phyloP scores from a whole-genome alignment of 306 rosid species.

The Quercus bicolor region DNA sequence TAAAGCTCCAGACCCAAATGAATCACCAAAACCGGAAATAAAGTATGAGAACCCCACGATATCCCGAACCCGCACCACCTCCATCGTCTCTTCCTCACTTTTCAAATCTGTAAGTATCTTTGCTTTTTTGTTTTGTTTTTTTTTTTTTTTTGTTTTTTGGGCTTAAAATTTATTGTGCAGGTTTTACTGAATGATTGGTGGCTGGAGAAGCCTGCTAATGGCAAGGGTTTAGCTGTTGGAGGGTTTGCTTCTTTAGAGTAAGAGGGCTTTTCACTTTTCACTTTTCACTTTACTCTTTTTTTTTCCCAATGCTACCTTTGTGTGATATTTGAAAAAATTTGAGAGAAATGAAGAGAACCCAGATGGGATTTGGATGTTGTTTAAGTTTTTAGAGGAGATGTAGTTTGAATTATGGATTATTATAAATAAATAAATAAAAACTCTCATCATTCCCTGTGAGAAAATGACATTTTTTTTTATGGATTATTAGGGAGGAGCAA shows the following conservation, averaged over 20 bases:
- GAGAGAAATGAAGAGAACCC: neutral
- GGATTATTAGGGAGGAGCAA: too few relatives aligned
- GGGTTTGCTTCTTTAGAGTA: slow-evolving; percentile 36
- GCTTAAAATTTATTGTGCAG: neutral
- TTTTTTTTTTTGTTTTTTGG: neutral
- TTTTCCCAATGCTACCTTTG: neutral
- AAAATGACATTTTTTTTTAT: too few relatives aligned
- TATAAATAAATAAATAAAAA: too few relatives aligned
- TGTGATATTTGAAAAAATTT: neutral
- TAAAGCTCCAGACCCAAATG: neutral
- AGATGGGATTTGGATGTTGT: neutral
- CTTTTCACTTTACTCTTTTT: neutral
- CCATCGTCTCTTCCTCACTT: slow-evolving; percentile 16
- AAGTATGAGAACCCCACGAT: neutral
- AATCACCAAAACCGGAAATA: neutral
- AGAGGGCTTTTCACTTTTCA: slow-evolving; percentile 5
- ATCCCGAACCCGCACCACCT: neutral
- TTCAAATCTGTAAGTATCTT: slow-evolving; percentile 19
- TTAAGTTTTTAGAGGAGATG: neutral
- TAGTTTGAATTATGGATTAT: neutral
- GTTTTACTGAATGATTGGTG: slow-evolving; percentile 43
- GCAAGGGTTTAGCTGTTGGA: slow-evolving; percentile 36
- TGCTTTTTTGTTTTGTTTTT: neutral
- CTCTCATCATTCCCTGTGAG: too few relatives aligned
- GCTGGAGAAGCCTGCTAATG: slow-evolving; percentile 27